Base-by-base conservation (phyloP, 208 protist genomes). In the Leishmania braziliensis region DNA sequence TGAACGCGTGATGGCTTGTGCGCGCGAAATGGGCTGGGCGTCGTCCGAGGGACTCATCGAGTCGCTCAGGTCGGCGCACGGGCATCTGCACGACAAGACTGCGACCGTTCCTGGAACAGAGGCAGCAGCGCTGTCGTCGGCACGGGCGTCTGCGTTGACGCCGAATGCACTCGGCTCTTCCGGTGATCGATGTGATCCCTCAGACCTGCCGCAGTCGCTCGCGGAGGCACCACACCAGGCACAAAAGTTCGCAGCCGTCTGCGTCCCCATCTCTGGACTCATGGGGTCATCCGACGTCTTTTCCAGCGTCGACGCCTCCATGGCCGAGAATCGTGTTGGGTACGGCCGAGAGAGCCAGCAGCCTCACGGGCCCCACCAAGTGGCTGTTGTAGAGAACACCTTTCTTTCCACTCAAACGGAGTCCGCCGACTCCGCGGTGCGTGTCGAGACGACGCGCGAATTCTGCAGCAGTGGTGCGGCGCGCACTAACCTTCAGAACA, bases 1-100 rank as follows among this genome's bases (percentile, higher is more conserved):
- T 70, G 62, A 51, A 23, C 51, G 10, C 16, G 66, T 84, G n/a
- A 33, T 78, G 80, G 54, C 65, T 23, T 79, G 68, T 60, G 65
- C 48, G 4, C 53, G 56, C 12, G 66, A 78, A 26, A n/a, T 68
- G 36, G 73, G 65, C 48, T 79, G 73, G 53, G 20, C 73, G 18
- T 76, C 74, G 6, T 1, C 20, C 12, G 51, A 65, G 20, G 48
- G 69, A 46, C 54, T 79, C 20, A 54, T 79, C 53, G 39, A 60
- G 51, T 60, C 80, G 0, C 66, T 78, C 43, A 77, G 26, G 46
- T 43, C 70, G 20, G 70, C 46, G 56, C 56, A 62, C 23, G 10
- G 56, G 56, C 56, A n/a, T 26, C n/a, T 26, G 23, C 56, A 29
- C 56, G 56, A 4, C 56, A 23, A 62, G 56, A 62, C 56, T 10